A percentile compares a stretch with the other conserved stretches of the same genome.
Conservation (phyloP, 2,329 filamentous ascomycete genomes). For the Xylaria sp. region DNA sequence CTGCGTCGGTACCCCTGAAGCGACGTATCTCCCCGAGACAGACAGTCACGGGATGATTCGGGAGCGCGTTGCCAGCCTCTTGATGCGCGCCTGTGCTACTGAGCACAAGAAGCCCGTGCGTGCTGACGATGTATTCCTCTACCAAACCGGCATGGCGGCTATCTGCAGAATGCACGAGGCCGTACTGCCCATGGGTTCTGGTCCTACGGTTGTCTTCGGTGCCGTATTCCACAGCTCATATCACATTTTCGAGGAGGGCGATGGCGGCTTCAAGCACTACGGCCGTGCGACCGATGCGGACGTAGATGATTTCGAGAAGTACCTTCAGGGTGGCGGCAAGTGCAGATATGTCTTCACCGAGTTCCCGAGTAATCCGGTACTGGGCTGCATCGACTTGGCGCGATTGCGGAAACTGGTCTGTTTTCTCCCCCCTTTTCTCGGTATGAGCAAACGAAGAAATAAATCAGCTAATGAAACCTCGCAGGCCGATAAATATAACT, state of each 20-base stretch:
- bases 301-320: slow-evolving; percentile 41
- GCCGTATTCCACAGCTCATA: slow-evolving; percentile 48
- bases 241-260: slow-evolving; percentile 42
- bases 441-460: not conserved
- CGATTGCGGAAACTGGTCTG: slow-evolving; percentile 39
- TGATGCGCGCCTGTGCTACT: slow-evolving; percentile 38
- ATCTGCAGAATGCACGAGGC: slow-evolving; percentile 41
- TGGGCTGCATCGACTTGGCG: slow-evolving; percentile 38
- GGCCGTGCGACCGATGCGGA: slow-evolving; percentile 39
- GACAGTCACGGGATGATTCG: slow-evolving; percentile 36
- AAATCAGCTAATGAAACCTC: not conserved
- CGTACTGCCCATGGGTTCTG: slow-evolving; percentile 33
- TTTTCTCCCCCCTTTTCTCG: not conserved
- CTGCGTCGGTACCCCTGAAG: slow-evolving; percentile 24
- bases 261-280: slow-evolving; percentile 44
- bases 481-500: slow-evolving; percentile 37
- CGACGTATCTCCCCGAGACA: slow-evolving; percentile 37
- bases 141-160: slow-evolving; percentile 47
- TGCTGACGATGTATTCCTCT: slow-evolving; percentile 46
- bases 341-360: slow-evolving; percentile 47
- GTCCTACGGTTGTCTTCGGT: slow-evolving; percentile 42
- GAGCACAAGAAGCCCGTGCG: slow-evolving; percentile 23
- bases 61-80: slow-evolving; percentile 38
- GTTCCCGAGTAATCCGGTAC: slow-evolving; percentile 44
- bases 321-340: slow-evolving; percentile 37